Conservation (phyloP, 805 yeast genomes). For the Metschnikowia matae region DNA sequence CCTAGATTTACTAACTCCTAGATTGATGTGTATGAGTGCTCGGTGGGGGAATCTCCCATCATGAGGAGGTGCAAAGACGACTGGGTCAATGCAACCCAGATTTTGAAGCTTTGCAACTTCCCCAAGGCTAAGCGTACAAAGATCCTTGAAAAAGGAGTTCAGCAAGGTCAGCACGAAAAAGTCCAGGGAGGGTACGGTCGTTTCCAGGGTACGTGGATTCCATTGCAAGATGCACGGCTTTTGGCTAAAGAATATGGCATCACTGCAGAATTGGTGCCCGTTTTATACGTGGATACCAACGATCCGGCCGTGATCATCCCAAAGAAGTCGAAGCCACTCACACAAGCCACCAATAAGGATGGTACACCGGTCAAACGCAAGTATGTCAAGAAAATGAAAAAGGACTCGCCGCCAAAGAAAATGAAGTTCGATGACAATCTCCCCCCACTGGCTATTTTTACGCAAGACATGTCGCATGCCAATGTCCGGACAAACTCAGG, state of each 20-base stretch:
- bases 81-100: constrained; percentile 97
- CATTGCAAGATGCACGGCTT: constrained; percentile 62
- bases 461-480: constrained; percentile 15
- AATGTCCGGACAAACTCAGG: constrained; percentile 4
- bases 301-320: constrained; percentile 37
- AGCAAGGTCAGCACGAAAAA: constrained; percentile 82
- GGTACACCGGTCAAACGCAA: constrained; percentile 42
- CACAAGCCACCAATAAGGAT: constrained; percentile 25
- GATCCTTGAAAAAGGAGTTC: constrained; percentile 90
- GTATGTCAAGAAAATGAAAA: constrained; percentile 46
- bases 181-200: constrained; percentile 97
- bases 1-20: constrained; percentile 11
- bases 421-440: constrained; percentile 23
- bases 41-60: constrained; percentile 63
- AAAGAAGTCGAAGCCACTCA: constrained; percentile 27
- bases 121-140: constrained; percentile 93
- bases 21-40: constrained; percentile 69
- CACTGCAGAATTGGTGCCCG: constrained; percentile 39
- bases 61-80: constrained; percentile 90
- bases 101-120: constrained; percentile 86
- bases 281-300: constrained; percentile 33
- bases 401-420: constrained; percentile 50
- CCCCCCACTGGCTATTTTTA: constrained; percentile 20
- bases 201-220: constrained; percentile 97
- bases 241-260: constrained; percentile 40